Conservation (phyloP, 306 rosid species). For the Datisca glomerata region DNA sequence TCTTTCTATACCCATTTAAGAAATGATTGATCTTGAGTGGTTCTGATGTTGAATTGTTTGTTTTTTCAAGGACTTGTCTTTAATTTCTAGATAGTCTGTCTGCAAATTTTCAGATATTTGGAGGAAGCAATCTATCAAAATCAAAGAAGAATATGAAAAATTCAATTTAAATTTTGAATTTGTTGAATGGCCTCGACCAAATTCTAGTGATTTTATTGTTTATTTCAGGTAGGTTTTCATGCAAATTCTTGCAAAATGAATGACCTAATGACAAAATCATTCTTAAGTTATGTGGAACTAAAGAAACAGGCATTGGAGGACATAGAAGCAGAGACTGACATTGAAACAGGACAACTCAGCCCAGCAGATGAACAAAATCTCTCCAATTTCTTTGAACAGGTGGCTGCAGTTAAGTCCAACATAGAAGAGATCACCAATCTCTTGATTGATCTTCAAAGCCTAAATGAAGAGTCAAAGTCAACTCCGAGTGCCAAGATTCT, state of each 20-base stretch:
- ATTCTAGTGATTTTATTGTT: too few species aligned
- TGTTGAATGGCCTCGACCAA: too few species aligned
- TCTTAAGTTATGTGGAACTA: constrained; percentile 82
- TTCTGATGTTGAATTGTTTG: too few species aligned
- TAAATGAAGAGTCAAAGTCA: constrained; percentile 66
- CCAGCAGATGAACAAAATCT: constrained; percentile 59
- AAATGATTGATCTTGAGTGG: too few species aligned
- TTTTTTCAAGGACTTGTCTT: too few species aligned
- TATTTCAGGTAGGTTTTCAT: too few species aligned
- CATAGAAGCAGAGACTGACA: constrained; percentile 32
- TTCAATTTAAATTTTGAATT: too few species aligned
- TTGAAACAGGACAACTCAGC: constrained; percentile 52
- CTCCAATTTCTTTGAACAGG: constrained; percentile 61
- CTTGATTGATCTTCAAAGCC: constrained; percentile 63
- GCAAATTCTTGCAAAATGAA: constrained; percentile 55
- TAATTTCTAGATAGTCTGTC: too few species aligned
- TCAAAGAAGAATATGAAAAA: too few species aligned
- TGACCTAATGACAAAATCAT: constrained; percentile 86
- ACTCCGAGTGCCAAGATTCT: constrained; percentile 79
- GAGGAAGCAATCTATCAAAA: too few species aligned
- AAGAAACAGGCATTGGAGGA: constrained; percentile 68
- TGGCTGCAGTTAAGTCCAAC: constrained; percentile 46
- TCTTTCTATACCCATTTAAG: too few species aligned
- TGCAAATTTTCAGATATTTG: too few species aligned
- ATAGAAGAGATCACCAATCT: constrained; percentile 94